Evolutionary conservation across 176 grass and related monocot genomes (phyloP).

Genomic region (Pharus latifolius): DNA sequence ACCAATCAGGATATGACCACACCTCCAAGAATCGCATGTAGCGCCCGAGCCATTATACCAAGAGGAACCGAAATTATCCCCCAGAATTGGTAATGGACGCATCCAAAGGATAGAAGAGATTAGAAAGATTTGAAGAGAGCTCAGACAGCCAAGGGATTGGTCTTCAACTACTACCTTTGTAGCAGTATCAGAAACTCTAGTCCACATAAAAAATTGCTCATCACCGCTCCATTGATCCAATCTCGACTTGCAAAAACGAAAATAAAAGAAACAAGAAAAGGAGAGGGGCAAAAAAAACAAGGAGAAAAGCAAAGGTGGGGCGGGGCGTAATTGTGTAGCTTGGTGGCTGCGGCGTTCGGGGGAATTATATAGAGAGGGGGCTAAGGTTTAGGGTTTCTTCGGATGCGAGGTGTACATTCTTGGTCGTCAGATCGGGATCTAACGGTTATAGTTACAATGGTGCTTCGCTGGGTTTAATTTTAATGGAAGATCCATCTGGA

Average conservation of each 20-base stretch:
- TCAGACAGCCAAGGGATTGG: conserved; percentile 69
- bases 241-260: neutral
- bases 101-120: neutral
- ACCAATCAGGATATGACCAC: conserved; percentile 76
- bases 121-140: neutral
- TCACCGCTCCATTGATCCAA: conserved; percentile 16
- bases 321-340: no score
- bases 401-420: neutral
- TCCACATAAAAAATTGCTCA: conserved; percentile 41
- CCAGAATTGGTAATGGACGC: conserved; percentile 66
- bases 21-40: conserved; percentile 14
- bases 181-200: conserved; percentile 68
- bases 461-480: no score
- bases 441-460: neutral
- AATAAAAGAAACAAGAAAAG: neutral
- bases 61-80: conserved; percentile 31
- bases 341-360: no score
- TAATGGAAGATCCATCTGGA: no score
- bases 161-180: conserved; percentile 34
- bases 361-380: neutral
- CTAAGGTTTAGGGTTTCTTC: conserved; percentile 10
- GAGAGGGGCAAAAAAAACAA: neutral
- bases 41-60: conserved; percentile 64
- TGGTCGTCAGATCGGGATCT: neutral
- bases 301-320: neutral